Evolutionary conservation across 1,284 basidiomycete genomes (phyloP), one percentile per base, ranked within the genome.

Genomic region (Neolentinus lepideus): DNA sequence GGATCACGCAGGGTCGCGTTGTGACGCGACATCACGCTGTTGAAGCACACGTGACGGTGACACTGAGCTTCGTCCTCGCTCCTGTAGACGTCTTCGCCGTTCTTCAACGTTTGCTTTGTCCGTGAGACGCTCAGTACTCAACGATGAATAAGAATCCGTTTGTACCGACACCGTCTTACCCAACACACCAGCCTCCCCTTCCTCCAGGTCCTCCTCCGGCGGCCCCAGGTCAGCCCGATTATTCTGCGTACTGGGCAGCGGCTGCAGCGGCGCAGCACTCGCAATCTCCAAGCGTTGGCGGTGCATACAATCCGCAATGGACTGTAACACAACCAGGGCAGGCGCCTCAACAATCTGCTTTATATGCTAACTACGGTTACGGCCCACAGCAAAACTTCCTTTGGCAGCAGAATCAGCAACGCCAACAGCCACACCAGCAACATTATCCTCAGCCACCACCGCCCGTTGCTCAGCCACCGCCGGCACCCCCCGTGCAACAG

Each of bases 281-380:
- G 48, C 75, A 75, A 60, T 71, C 71, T 25, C 74, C 77, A 27
- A 65, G 73, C n/a, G 71, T 76, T 46, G 71, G 71, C 45, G n/a
- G n/a, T n/a, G 71, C 77, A 52, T 87, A 84, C 62, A 80, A 75
- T 58, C 76, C 83, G 8, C 84, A 87, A 69, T 89, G 86, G 83
- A 75, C 73, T 53, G 70, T 78, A 46, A 76, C 80, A 2, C 84
- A 82, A 61, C 70, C 80, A 29, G 73, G 81, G 24, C 68, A 70
- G 51, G 61, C 69, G 14, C 75, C 83, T 21, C 82, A 89, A 61
- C 88, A 91, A 64, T 85, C 83, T 64, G 84, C 88, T 25, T 65
- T 92, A 33, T 92, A 90, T 62, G 89, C 89, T 1, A 92, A 92
- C 66, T 92, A 92, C 64, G 89, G 89, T 26, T 92, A 92, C 65